Percentiles rank a stretch among this genome's conserved stretches.
Evolutionary conservation across 495 filamentous ascomycete species (phyloP).

Genomic region (Apodospora peruviana): DNA sequence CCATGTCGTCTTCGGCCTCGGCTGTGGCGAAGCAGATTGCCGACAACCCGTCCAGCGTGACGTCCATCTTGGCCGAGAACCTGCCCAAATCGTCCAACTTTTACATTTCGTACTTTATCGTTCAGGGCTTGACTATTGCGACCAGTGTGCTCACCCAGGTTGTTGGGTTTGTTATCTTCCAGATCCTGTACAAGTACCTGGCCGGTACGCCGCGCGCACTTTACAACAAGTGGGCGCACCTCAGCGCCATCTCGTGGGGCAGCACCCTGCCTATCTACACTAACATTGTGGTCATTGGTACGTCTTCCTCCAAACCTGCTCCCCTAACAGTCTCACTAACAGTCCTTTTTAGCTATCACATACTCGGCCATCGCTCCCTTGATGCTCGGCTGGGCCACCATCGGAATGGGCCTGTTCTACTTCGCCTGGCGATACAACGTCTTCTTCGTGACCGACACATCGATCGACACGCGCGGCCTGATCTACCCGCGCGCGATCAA

Average conservation of each 20-base stretch:
- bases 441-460: conserved; percentile 79
- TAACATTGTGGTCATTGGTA: conserved; percentile 78
- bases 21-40: conserved; percentile 59
- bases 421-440: conserved; percentile 93
- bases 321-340: neutral
- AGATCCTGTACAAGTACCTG: conserved; percentile 64
- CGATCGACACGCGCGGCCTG: conserved; percentile 86
- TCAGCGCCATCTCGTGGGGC: conserved; percentile 73
- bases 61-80: conserved; percentile 63
- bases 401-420: conserved; percentile 85
- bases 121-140: conserved; percentile 85
- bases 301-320: conserved; percentile 10
- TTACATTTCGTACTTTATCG: conserved; percentile 90
- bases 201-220: conserved; percentile 52
- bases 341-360: conserved; percentile 53
- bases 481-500: conserved; percentile 86
- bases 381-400: conserved; percentile 77
- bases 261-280: conserved; percentile 84
- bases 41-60: conserved; percentile 52
- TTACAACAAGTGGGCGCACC: conserved; percentile 55
- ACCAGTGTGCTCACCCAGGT: conserved; percentile 71
- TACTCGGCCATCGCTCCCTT: conserved; percentile 90
- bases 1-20: conserved; percentile 69
- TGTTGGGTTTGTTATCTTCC: conserved; percentile 69
- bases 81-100: conserved; percentile 85